A percentile compares a stretch with the other conserved stretches of the same genome.
These are phyloP conservation scores for Zygosaccharomyces bisporus DNA, from an alignment of 805 yeast species.

Conservation along the genomic window DNA sequence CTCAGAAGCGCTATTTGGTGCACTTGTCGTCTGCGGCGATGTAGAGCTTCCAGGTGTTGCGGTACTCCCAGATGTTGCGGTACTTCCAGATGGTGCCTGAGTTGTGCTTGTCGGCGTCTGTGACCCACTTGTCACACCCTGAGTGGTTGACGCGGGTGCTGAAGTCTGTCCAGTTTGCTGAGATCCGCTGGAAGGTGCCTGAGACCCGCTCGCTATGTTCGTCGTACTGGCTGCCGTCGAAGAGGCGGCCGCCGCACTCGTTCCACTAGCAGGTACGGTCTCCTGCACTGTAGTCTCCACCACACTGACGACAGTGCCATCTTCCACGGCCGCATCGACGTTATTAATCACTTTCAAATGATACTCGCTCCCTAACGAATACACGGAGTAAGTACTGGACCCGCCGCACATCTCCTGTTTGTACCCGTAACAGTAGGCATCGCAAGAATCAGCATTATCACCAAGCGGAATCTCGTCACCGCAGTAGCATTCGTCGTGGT, in stretches of 20 bases:
- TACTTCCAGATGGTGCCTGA: background rate
- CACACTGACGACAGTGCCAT: background rate
- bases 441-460: constrained; percentile 23
- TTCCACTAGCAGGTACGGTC: background rate
- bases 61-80: constrained; percentile 1
- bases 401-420: constrained; percentile 62
- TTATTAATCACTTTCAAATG: background rate
- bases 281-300: background rate
- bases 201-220: constrained; percentile 19
- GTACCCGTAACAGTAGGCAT: constrained; percentile 53
- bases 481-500: constrained; percentile 34
- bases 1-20: constrained; percentile 21
- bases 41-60: background rate
- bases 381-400: constrained; percentile 45
- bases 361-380: constrained; percentile 13
- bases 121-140: background rate
- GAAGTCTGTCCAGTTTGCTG: constrained; percentile 1
- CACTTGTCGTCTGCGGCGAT: background rate
- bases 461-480: constrained; percentile 26
- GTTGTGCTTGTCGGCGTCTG: background rate
- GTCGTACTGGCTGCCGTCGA: constrained; percentile 13
- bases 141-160: constrained; percentile 5
- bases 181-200: constrained; percentile 16
- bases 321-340: background rate
- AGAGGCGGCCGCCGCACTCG: constrained; percentile 12